Evolutionary conservation across 2,329 filamentous ascomycete genomes (phyloP).

Genomic region (Cordyceps tenuipes): DNA sequence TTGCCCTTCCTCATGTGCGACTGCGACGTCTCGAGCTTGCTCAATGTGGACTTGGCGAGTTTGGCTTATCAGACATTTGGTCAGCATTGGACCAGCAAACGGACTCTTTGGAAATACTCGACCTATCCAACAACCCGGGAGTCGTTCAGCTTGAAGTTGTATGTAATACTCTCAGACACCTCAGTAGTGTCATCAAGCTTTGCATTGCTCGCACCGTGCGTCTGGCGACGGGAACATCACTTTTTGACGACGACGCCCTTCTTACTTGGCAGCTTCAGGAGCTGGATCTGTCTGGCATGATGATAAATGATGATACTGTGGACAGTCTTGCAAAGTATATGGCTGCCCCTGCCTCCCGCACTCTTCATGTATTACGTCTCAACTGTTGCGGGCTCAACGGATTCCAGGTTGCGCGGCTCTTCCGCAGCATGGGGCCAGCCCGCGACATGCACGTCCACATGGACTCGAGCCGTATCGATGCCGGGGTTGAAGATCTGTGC

Average conservation of each 20-base stretch:
- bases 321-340: constrained; percentile 39
- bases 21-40: constrained; percentile 43
- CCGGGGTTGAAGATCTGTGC: constrained; percentile 42
- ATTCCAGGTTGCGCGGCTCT: constrained; percentile 39
- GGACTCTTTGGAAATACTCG: constrained; percentile 37
- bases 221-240: constrained; percentile 33
- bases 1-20: constrained; percentile 27
- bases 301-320: constrained; percentile 43
- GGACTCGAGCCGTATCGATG: constrained; percentile 45
- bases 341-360: constrained; percentile 28
- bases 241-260: constrained; percentile 39
- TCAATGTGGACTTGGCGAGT: constrained; percentile 42
- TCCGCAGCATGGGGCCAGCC: constrained; percentile 40
- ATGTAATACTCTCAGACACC: constrained; percentile 34
- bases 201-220: constrained; percentile 45
- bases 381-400: constrained; percentile 46
- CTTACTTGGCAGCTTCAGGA: constrained; percentile 41
- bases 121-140: constrained; percentile 46
- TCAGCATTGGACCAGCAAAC: constrained; percentile 37
- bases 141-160: constrained; percentile 41
- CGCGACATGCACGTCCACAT: constrained; percentile 41
- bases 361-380: constrained; percentile 37
- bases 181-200: constrained; percentile 37
- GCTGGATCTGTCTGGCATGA: constrained; percentile 46
- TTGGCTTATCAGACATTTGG: constrained; percentile 39